Evolutionary conservation across 805 yeast species (phyloP).

Genomic region (Saturnispora zaruensis): DNA sequence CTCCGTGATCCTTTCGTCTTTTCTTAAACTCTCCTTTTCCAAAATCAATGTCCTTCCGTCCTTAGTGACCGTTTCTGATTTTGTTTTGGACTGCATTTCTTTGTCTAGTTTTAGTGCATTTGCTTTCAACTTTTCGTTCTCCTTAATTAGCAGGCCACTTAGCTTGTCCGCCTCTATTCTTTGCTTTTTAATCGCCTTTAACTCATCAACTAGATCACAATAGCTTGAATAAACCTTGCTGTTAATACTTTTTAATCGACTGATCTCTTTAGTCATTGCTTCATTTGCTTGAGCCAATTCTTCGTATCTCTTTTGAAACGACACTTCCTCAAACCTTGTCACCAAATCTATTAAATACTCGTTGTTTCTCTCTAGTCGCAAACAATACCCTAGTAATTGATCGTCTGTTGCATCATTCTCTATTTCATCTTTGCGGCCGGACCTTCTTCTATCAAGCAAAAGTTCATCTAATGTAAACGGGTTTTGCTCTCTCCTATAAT

Average conservation of each 20-base stretch:
- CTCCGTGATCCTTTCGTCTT: neutral
- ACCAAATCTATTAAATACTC: constrained; percentile 13
- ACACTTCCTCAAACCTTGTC: constrained; percentile 15
- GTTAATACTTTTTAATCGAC: constrained; percentile 17
- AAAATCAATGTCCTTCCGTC: neutral
- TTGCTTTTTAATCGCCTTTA: neutral
- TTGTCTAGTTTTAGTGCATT: neutral
- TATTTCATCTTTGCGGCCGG: constrained; percentile 3
- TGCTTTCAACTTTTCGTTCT: neutral
- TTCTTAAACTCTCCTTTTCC: constrained; percentile 2
- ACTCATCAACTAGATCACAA: constrained; percentile 17
- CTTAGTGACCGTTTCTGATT: too few species aligned
- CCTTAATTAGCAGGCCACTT: neutral
- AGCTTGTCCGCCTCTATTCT: neutral
- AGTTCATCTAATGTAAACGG: neutral
- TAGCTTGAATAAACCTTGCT: constrained; percentile 22
- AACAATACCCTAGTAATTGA: constrained; percentile 11
- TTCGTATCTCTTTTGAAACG: constrained; percentile 15
- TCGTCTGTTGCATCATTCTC: neutral
- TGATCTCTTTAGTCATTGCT: constrained; percentile 14
- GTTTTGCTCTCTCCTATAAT: neutral
- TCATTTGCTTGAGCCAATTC: constrained; percentile 8
- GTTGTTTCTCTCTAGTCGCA: constrained; percentile 17
- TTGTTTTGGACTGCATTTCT: neutral
- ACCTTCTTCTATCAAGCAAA: neutral